Evolutionary conservation across 2,329 filamentous ascomycete genomes (phyloP).

Genomic region (Colletotrichum sp.): DNA sequence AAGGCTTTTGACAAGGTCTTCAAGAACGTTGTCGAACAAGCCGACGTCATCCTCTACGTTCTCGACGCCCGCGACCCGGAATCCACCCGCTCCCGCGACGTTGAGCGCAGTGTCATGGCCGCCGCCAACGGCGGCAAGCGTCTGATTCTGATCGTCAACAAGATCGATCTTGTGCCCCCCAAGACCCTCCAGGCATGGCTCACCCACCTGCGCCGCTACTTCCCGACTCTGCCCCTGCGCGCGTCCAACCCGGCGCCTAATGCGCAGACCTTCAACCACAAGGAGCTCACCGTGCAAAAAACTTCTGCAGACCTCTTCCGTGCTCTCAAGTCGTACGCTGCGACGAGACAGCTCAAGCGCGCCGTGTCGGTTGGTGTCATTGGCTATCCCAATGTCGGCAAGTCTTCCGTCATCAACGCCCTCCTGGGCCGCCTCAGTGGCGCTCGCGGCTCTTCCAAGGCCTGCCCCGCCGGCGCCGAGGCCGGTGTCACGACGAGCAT

Average conservation of each 20-base stretch:
- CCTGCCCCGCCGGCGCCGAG: conserved; percentile 89
- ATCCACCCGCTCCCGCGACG: conserved; percentile 86
- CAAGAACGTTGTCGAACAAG: conserved; percentile 87
- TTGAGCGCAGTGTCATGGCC: conserved; percentile 92
- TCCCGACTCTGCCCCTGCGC: conserved; percentile 88
- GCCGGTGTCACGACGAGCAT: conserved; percentile 90
- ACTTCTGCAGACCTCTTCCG: conserved; percentile 87
- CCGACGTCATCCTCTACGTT: conserved; percentile 91
- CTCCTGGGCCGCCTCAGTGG: conserved; percentile 78
- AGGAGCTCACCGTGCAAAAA: conserved; percentile 83
- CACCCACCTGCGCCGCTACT: conserved; percentile 81
- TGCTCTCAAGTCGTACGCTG: conserved; percentile 87
- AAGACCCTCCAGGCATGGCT: conserved; percentile 86
- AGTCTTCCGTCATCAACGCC: conserved; percentile 95
- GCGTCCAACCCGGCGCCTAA: conserved; percentile 84
- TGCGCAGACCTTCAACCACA: conserved; percentile 91
- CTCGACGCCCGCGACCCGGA: conserved; percentile 91
- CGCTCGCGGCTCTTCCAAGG: conserved; percentile 63
- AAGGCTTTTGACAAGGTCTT: conserved; percentile 95
- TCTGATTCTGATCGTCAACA: conserved; percentile 91
- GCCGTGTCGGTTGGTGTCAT: conserved; percentile 92
- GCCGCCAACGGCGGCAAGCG: conserved; percentile 83
- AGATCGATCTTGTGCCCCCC: conserved; percentile 89
- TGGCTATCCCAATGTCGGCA: conserved; percentile 94
- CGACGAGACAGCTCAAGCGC: conserved; percentile 83